A percentile compares a stretch with the other conserved stretches of the same genome.
Conservation (phyloP, 148 eudicot species). For the Mesembryanthemum crystallinum region DNA sequence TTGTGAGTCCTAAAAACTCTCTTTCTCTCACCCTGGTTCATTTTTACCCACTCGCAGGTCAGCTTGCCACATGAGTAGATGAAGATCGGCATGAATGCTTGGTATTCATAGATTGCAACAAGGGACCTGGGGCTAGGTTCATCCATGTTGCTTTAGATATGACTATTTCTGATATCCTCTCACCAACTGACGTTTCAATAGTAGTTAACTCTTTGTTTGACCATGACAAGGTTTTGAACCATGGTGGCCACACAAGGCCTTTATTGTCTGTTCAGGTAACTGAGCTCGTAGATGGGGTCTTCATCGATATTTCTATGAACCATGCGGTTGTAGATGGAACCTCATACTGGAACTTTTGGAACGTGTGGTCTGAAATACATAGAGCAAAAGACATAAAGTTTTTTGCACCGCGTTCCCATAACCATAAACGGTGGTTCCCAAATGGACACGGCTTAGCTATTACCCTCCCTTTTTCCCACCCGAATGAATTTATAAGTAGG, state of each 20-base stretch:
- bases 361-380: slow-evolving; percentile 31
- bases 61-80: slow-evolving; percentile 18
- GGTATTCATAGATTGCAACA: slow-evolving; percentile 26
- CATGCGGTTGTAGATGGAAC: slow-evolving; percentile 27
- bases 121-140: slow-evolving; percentile 26
- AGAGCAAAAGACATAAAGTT: neutral
- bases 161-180: slow-evolving; percentile 23
- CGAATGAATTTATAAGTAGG: slow-evolving; percentile 20
- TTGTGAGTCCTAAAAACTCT: slow-evolving; percentile 24
- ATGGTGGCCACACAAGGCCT: slow-evolving; percentile 25
- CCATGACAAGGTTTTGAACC: slow-evolving; percentile 25
- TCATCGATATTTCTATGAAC: slow-evolving; percentile 29
- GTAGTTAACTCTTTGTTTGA: slow-evolving; percentile 34
- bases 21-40: slow-evolving; percentile 29
- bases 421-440: slow-evolving; percentile 24
- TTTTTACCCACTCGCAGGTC: slow-evolving; percentile 33
- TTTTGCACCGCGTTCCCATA: neutral
- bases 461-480: slow-evolving; percentile 22
- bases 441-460: slow-evolving; percentile 6
- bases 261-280: slow-evolving; percentile 28
- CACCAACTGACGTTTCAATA: slow-evolving; percentile 25
- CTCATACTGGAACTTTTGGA: slow-evolving; percentile 35
- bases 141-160: slow-evolving; percentile 24
- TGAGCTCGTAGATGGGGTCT: slow-evolving; percentile 29
- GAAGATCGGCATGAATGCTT: slow-evolving; percentile 14